Conservation (phyloP, 1,139 yeast species). For the Kodamaea derodonti region DNA sequence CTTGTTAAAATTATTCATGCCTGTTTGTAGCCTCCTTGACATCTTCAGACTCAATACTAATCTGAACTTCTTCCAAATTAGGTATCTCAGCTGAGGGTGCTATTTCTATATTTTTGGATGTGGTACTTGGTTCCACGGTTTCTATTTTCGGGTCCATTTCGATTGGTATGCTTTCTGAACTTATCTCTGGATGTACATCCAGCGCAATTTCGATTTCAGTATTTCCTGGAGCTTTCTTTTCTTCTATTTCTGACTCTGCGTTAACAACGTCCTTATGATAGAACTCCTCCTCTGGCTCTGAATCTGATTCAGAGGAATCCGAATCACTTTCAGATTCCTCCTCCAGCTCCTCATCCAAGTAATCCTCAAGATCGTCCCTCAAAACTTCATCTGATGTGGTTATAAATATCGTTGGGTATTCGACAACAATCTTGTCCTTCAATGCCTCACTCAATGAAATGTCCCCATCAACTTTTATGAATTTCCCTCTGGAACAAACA, state of each 20-base stretch:
- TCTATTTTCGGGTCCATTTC: no score
- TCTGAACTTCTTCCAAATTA: no score
- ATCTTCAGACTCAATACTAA: no score
- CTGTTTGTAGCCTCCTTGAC: no score
- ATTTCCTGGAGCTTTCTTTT: background rate
- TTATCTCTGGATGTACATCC: no score
- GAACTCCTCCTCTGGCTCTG: slow-evolving; percentile 21
- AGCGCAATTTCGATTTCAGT: no score
- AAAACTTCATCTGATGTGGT: slow-evolving; percentile 18
- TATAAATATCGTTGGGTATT: slow-evolving; percentile 69
- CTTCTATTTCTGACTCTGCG: background rate
- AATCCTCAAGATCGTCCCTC: slow-evolving; percentile 11
- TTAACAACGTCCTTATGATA: no score
- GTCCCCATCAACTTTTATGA: slow-evolving; percentile 21
- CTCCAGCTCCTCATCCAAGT: slow-evolving; percentile 8
- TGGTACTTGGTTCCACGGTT: no score
- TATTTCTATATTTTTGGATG: no score
- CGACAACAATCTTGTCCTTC: slow-evolving; percentile 59
- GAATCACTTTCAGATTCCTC: slow-evolving; percentile 9
- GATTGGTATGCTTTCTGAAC: no score
- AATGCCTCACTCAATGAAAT: slow-evolving; percentile 41
- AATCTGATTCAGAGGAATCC: slow-evolving; percentile 12
- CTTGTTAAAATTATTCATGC: no score
- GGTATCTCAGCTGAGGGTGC: no score
- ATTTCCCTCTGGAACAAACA: slow-evolving; percentile 21